phyloP scores from a whole-genome alignment of 495 filamentous ascomycete species.

The Neurospora sp. region DNA sequence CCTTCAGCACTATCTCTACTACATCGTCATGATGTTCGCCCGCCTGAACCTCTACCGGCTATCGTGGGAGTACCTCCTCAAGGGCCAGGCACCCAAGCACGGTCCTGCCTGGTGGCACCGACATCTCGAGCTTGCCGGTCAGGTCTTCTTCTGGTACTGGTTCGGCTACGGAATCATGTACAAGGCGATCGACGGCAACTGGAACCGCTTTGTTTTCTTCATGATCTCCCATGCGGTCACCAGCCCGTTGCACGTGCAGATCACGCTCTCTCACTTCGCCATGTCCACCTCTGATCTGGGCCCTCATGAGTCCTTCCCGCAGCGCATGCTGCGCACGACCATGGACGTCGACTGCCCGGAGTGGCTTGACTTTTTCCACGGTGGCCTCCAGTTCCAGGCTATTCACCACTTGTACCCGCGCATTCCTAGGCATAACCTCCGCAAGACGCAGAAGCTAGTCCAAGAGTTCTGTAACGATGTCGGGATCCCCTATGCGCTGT shows the following conservation, averaged over 20 bases:
- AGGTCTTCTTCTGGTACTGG: constrained; percentile 90
- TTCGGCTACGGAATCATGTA: constrained; percentile 83
- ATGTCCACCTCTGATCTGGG: constrained; percentile 94
- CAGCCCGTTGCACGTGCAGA: constrained; percentile 84
- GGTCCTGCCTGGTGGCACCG: constrained; percentile 84
- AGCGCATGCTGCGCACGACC: constrained; percentile 93
- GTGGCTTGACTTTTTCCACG: constrained; percentile 96
- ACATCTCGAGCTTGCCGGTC: constrained; percentile 71
- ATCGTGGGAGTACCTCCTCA: constrained; percentile 72
- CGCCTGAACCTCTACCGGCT: constrained; percentile 88
- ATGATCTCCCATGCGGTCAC: constrained; percentile 82
- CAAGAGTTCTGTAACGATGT: constrained; percentile 85
- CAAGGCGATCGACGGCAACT: constrained; percentile 57
- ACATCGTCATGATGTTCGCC: constrained; percentile 71
- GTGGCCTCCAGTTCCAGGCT: constrained; percentile 92
- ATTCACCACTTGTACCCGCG: constrained; percentile 91
- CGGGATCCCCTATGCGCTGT: constrained; percentile 85
- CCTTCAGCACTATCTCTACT: constrained; percentile 78
- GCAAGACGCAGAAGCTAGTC: constrained; percentile 70
- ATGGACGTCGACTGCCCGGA: constrained; percentile 96
- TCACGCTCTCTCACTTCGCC: constrained; percentile 92
- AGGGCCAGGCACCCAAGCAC: constrained; percentile 65
- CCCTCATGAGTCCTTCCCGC: constrained; percentile 78
- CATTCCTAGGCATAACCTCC: constrained; percentile 90
- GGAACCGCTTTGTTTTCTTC: constrained; percentile 62